A percentile compares a stretch with the other conserved stretches of the same genome.
Conservation (phyloP, 1,284 basidiomycete genomes). For the Malassezia yamatoensis region DNA sequence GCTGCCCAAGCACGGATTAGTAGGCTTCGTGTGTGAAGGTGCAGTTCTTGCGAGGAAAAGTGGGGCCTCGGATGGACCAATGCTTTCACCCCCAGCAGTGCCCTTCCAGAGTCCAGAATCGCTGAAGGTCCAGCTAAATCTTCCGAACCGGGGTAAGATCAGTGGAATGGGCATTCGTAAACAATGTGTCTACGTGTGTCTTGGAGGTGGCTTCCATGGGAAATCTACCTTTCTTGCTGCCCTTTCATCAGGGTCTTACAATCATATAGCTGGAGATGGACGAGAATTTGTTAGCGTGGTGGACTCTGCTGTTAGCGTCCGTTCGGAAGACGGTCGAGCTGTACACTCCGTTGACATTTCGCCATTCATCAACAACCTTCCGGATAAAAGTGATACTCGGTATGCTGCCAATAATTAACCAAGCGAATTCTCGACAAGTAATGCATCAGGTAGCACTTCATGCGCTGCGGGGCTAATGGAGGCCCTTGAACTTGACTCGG, state of each 20-base stretch:
- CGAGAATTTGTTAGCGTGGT: conserved; percentile 17
- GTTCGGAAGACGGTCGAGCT: conserved; percentile 18
- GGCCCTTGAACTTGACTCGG: conserved; percentile 14
- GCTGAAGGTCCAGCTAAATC: not conserved
- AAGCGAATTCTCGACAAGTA: conserved; percentile 9
- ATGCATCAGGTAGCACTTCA: conserved; percentile 21
- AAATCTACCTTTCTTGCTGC: conserved; percentile 20
- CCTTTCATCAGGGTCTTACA: conserved; percentile 12
- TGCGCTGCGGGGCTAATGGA: conserved; percentile 19
- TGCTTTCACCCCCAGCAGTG: not conserved
- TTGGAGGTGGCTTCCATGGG: conserved; percentile 20
- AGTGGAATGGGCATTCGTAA: conserved; percentile 11
- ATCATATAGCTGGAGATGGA: conserved; percentile 17
- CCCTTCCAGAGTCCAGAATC: conserved; percentile 9
- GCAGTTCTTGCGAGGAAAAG: conserved; percentile 12
- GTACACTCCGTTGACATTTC: conserved; percentile 14
- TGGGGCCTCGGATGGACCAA: conserved; percentile 12
- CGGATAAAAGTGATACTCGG: conserved; percentile 10
- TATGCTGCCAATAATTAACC: not conserved
- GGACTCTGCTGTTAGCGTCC: conserved; percentile 1
- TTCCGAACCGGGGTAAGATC: conserved; percentile 13
- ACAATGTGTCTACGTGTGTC: conserved; percentile 4
- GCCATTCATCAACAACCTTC: conserved; percentile 17
- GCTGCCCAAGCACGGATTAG: conserved; percentile 8
- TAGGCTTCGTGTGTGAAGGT: conserved; percentile 17